These are phyloP conservation scores for Wickerhamomyces sydowiorum DNA, from an alignment of 805 yeast genomes.

Conservation along the genomic window DNA sequence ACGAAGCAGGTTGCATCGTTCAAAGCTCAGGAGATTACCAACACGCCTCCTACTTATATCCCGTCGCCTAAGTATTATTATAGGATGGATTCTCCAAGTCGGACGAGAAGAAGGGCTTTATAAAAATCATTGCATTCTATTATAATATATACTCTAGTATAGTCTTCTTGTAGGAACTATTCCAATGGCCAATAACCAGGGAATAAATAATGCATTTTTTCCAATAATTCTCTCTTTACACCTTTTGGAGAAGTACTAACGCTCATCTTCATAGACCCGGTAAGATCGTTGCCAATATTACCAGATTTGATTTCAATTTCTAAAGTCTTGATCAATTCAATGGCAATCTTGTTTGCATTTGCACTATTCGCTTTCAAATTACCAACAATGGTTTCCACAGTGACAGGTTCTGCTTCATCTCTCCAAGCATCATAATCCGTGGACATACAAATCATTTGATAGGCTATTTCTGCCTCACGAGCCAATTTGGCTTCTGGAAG, in stretches of 20 bases:
- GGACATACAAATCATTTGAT: conserved; percentile 98
- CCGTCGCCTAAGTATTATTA: conserved; percentile 25
- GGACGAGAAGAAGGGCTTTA: conserved; percentile 17
- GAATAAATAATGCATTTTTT: conserved; percentile 79
- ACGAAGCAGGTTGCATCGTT: background rate
- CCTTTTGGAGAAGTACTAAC: conserved; percentile 75
- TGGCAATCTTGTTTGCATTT: conserved; percentile 79
- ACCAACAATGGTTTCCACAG: conserved; percentile 95
- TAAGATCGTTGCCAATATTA: conserved; percentile 62
- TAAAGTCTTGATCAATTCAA: conserved; percentile 58
- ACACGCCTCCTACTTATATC: conserved; percentile 25
- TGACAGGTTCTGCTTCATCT: conserved; percentile 90
- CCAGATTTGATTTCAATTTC: conserved; percentile 56
- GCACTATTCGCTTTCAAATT: conserved; percentile 81
- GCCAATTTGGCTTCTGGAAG: conserved; percentile 97
- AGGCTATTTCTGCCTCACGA: conserved; percentile 92
- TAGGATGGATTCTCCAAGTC: conserved; percentile 26
- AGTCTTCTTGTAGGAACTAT: background rate
- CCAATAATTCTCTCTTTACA: conserved; percentile 63
- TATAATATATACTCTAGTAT: too few relatives aligned
- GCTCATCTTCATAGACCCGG: conserved; percentile 72
- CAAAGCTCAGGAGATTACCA: too few relatives aligned
- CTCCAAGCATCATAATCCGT: conserved; percentile 99
- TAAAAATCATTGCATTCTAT: background rate
- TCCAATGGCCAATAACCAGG: conserved; percentile 83